Evolutionary conservation across 2,329 filamentous ascomycete genomes (phyloP).

Genomic region (Sphaerulina vaccinii): DNA sequence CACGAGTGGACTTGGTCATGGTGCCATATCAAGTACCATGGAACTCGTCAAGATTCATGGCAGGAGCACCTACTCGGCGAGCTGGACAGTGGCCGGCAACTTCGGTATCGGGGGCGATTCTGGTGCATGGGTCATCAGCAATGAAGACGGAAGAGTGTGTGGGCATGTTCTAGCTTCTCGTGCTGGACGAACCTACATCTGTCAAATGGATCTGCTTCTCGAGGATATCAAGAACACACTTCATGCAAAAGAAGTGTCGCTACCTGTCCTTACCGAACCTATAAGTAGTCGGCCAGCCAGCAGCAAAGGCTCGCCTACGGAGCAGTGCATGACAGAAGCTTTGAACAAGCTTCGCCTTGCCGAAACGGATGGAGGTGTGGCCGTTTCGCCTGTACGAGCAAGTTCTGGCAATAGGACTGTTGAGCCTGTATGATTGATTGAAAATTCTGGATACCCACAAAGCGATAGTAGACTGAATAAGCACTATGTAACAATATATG

Average conservation of each 20-base stretch:
- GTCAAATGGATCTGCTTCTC: conserved; percentile 88
- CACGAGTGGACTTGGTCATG: conserved; percentile 78
- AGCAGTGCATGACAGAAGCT: conserved; percentile 23
- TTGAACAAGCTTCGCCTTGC: conserved; percentile 24
- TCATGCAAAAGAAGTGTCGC: conserved; percentile 65
- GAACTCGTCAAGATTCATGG: conserved; percentile 85
- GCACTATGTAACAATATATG: background rate
- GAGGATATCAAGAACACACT: conserved; percentile 81
- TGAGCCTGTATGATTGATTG: conserved; percentile 21
- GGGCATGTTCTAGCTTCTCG: conserved; percentile 86
- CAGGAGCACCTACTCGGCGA: conserved; percentile 74
- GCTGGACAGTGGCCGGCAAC: conserved; percentile 61
- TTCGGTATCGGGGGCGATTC: conserved; percentile 79
- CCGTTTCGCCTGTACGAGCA: conserved; percentile 20
- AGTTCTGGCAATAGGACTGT: conserved; percentile 16
- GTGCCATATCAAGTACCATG: conserved; percentile 73
- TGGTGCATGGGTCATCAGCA: conserved; percentile 88
- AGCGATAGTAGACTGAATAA: background rate
- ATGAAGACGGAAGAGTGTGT: conserved; percentile 73
- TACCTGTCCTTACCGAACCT: conserved; percentile 59
- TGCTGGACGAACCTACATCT: conserved; percentile 77
- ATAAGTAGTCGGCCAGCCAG: conserved; percentile 6
- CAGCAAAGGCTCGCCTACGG: conserved; percentile 10
- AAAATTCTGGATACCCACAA: background rate
- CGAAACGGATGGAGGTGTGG: conserved; percentile 23